Conservation (phyloP, 441 rosid species). For the Pelargonium myrrhifolium region DNA sequence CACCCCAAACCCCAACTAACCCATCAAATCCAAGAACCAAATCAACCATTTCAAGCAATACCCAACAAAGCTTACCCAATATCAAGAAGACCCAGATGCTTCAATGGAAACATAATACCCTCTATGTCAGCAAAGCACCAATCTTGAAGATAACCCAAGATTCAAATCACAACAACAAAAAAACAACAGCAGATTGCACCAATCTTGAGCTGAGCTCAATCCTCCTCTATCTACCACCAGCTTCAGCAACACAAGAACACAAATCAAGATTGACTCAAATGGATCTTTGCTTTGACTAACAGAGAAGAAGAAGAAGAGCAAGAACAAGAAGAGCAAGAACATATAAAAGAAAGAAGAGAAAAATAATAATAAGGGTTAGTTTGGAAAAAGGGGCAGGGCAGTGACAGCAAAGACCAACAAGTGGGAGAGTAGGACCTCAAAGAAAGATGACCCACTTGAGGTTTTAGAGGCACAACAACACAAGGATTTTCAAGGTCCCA, state of each 20-base stretch:
- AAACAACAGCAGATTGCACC: constrained; percentile 5
- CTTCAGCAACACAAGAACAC: constrained; percentile 11
- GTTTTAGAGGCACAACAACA: constrained; percentile 17
- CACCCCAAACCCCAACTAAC: constrained; percentile 21
- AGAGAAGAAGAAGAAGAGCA: constrained; percentile 12
- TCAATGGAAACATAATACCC: constrained; percentile 26
- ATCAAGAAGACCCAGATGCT: constrained; percentile 38
- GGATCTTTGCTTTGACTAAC: constrained; percentile 28
- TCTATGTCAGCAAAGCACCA: constrained; percentile 18
- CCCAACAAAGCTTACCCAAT: constrained; percentile 27
- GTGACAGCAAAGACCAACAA: constrained; percentile 34
- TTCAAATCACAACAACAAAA: not conserved
- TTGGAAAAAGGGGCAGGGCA: constrained; percentile 14
- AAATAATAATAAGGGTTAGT: constrained; percentile 12
- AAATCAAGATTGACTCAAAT: constrained; percentile 14
- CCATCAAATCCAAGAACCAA: constrained; percentile 28
- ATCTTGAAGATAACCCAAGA: constrained; percentile 15
- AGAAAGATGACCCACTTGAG: constrained; percentile 40
- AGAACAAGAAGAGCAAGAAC: not conserved
- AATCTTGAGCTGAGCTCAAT: not conserved
- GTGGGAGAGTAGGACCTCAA: constrained; percentile 43
- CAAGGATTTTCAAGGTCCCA: constrained; percentile 39
- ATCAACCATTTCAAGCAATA: constrained; percentile 34
- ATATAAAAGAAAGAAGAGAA: constrained; percentile 26
- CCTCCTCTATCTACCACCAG: constrained; percentile 11